Base-by-base conservation (phyloP, 768 basidiomycete species). In the Suillus clintonianus region DNA sequence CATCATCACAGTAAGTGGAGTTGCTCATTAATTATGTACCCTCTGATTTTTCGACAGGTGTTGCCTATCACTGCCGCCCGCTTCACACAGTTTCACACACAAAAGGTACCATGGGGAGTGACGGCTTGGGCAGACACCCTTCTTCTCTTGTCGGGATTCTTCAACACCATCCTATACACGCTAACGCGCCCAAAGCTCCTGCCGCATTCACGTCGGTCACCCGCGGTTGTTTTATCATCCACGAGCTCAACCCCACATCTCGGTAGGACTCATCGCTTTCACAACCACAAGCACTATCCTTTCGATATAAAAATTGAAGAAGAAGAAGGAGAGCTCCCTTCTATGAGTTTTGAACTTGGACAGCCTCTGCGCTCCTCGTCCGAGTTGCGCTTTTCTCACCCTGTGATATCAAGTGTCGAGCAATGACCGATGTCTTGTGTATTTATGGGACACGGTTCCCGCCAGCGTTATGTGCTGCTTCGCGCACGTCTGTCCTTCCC, bases 121-220 rank as follows among this genome's bases (percentile, higher is more conserved):
- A 77, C 77, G 9, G 73, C 80, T 22, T 74, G 83, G 60, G 71
- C 78, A 5, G 80, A 76, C 37, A 71, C 78, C 15, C 54, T 84
- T 11, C 84, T 80, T 65, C 72, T 80, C 1, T 74, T 78, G 32
- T 84, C 81, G 1, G 84, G 84, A 4, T 62, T 83, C 32, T 73
- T 83, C 66, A 83, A 85, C 65, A 75, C 80, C 34, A 62, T 80
- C 42, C 74, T 85, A 15, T 74, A 69, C 70, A 59, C 69, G 2
- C 59, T 73, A 34, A 82, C 82, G 4, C 78, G 81, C 10, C 81
- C 81, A 19, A 73, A 73, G 42, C 67, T 82, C 41, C 63, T 82
- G n/a, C 80, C 77, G 30, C 68, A 34, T 36, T 27, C 63, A 36
- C 22, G 63, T 22, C 41, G 53, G 36, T 27, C 53, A 48, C 45